Percentiles rank a stretch among this genome's conserved stretches.
These are phyloP conservation scores for Xylariaceae sp. DNA, from an alignment of 2,329 filamentous ascomycete genomes.

Conservation along the genomic window DNA sequence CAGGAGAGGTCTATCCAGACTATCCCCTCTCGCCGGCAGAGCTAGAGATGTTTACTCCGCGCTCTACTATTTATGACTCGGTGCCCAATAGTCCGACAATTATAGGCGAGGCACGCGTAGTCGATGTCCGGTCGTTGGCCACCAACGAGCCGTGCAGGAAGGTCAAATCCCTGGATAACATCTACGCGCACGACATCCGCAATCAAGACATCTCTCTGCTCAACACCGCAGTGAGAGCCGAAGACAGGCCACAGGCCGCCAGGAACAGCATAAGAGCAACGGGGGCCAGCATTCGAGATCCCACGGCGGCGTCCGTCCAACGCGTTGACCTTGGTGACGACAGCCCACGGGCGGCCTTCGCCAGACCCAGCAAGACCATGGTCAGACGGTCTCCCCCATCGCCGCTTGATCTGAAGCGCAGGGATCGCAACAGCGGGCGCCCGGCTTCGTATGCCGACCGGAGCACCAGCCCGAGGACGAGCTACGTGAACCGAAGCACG, in stretches of 20 bases:
- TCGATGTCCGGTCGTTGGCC: constrained; percentile 17
- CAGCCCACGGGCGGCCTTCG: constrained; percentile 12
- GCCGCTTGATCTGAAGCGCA: constrained; percentile 15
- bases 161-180: constrained; percentile 18
- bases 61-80: constrained; percentile 13
- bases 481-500: constrained; percentile 15
- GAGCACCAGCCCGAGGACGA: constrained; percentile 16
- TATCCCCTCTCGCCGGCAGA: constrained; percentile 8
- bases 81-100: constrained; percentile 17
- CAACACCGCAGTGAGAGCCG: too few species aligned
- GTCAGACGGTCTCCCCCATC: constrained; percentile 17
- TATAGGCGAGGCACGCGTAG: constrained; percentile 19
- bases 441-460: constrained; percentile 12
- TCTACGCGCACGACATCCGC: constrained; percentile 14
- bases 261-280: too few species aligned
- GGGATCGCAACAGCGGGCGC: constrained; percentile 2
- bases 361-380: constrained; percentile 14
- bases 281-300: too few species aligned
- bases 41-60: constrained; percentile 11
- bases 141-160: constrained; percentile 11
- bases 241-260: too few species aligned
- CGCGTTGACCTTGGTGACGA: too few species aligned
- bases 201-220: constrained; percentile 20
- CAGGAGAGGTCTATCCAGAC: constrained; percentile 7
- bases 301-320: too few species aligned